These are phyloP conservation scores for Pseudophaeomoniella oleicola DNA, from an alignment of 2,329 filamentous ascomycete species.

Conservation along the genomic window DNA sequence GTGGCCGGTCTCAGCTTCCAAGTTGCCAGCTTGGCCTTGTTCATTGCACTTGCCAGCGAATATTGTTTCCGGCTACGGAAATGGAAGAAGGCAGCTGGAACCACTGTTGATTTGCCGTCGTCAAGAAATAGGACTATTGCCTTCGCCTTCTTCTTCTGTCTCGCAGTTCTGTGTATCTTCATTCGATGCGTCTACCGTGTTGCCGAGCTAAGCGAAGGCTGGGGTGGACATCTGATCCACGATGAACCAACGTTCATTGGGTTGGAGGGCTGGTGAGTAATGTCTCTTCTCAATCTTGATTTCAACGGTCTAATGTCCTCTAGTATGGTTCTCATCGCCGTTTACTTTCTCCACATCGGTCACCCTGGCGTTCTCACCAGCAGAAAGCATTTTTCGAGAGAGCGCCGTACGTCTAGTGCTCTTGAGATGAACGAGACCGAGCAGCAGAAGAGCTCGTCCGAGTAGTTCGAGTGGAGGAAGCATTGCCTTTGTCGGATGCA, in stretches of 20 bases:
- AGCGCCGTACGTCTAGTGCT: too few species aligned
- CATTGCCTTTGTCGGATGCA: too few species aligned
- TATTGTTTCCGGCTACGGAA: constrained; percentile 28
- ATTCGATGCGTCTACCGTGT: constrained; percentile 34
- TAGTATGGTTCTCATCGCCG: constrained; percentile 7
- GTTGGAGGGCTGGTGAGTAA: constrained; percentile 25
- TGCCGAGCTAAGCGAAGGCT: constrained; percentile 33
- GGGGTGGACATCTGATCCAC: constrained; percentile 29
- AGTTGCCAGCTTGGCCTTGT: constrained; percentile 41
- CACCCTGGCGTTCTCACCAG: constrained; percentile 6
- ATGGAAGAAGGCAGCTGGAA: not conserved
- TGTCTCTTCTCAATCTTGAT: not conserved
- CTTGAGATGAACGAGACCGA: too few species aligned
- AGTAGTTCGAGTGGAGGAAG: too few species aligned
- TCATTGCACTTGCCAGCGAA: constrained; percentile 35
- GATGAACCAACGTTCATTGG: constrained; percentile 34
- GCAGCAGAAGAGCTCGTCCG: too few species aligned
- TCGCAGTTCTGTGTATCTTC: constrained; percentile 27
- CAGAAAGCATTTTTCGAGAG: too few species aligned
- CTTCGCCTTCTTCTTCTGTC: not conserved
- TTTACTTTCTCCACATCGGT: constrained; percentile 6
- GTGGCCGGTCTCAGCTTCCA: constrained; percentile 50
- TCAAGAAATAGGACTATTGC: not conserved
- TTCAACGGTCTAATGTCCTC: not conserved
- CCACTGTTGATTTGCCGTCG: not conserved